These are phyloP conservation scores for Candida berthetii DNA, from an alignment of 805 yeast species.

Conservation along the genomic window DNA sequence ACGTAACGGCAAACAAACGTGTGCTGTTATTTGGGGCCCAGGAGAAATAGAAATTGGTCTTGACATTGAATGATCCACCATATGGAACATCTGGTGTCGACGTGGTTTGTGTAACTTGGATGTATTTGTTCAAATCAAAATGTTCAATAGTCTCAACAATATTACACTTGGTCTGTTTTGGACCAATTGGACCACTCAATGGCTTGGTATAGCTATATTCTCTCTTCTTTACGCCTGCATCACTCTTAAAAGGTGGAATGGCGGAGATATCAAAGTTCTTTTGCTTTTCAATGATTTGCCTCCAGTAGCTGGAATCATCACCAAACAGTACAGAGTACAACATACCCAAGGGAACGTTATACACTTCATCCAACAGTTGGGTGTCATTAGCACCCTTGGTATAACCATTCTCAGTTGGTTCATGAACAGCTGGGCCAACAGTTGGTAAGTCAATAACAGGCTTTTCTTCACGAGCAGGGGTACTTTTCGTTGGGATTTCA, in stretches of 20 bases:
- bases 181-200: conserved; percentile 79
- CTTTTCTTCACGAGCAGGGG: conserved; percentile 8
- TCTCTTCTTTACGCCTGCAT: conserved; percentile 29
- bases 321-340: conserved; percentile 57
- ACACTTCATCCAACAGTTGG: conserved; percentile 39
- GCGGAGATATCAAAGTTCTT: conserved; percentile 52
- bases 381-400: conserved; percentile 42
- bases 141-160: conserved; percentile 54
- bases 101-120: conserved; percentile 56
- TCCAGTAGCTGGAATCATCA: conserved; percentile 42
- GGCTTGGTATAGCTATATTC: conserved; percentile 67
- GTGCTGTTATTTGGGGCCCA: conserved; percentile 61
- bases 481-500: conserved; percentile 4
- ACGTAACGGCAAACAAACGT: conserved; percentile 45
- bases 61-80: conserved; percentile 62
- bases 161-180: conserved; percentile 76
- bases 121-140: conserved; percentile 47
- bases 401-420: conserved; percentile 38
- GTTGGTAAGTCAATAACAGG: conserved; percentile 21
- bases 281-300: conserved; percentile 44
- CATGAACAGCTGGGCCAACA: conserved; percentile 32
- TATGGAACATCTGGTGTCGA: conserved; percentile 93
- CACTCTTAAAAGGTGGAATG: conserved; percentile 35
- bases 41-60: conserved; percentile 50
- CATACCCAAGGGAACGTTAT: conserved; percentile 64